These are phyloP conservation scores for Penicillium capsulatum DNA, from an alignment of 2,329 filamentous ascomycete species.

Conservation along the genomic window DNA sequence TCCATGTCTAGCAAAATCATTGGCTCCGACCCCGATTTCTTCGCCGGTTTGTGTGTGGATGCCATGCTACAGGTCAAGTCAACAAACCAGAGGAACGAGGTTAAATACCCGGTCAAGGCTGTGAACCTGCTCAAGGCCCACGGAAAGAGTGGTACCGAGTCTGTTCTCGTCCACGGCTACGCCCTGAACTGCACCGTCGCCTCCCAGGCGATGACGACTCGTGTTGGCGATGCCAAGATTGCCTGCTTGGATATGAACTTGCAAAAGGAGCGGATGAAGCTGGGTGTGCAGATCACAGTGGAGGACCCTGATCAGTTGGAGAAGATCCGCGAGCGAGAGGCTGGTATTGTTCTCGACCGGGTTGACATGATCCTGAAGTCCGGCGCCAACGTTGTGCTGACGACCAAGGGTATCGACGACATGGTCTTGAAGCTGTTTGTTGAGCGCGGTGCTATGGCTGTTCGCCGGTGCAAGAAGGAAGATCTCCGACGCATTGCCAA, in stretches of 20 bases:
- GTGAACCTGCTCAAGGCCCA: constrained; percentile 99
- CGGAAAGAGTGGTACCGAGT: constrained; percentile 86
- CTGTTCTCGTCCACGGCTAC: constrained; percentile 88
- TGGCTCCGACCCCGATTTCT: constrained; percentile 91
- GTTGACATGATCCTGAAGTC: constrained; percentile 98
- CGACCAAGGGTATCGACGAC: constrained; percentile 98
- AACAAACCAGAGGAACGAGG: constrained; percentile 82
- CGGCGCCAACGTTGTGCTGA: constrained; percentile 91
- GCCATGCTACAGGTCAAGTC: constrained; percentile 93
- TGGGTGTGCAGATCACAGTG: constrained; percentile 96
- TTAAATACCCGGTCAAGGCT: constrained; percentile 97
- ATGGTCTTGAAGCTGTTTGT: constrained; percentile 91
- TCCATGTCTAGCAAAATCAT: constrained; percentile 99
- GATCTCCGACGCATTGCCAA: constrained; percentile 92
- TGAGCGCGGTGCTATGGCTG: constrained; percentile 91
- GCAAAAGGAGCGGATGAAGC: constrained; percentile 98
- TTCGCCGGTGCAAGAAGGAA: constrained; percentile 97
- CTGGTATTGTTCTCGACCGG: constrained; percentile 86
- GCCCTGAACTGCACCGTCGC: constrained; percentile 98
- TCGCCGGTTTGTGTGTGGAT: constrained; percentile 94
- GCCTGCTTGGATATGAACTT: constrained; percentile 96
- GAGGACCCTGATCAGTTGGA: constrained; percentile 96
- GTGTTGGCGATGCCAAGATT: constrained; percentile 91
- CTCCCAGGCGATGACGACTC: constrained; percentile 94
- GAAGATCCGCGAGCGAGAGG: constrained; percentile 89